Conservation (phyloP, 1,284 basidiomycete genomes). For the Naganishia sp. region DNA sequence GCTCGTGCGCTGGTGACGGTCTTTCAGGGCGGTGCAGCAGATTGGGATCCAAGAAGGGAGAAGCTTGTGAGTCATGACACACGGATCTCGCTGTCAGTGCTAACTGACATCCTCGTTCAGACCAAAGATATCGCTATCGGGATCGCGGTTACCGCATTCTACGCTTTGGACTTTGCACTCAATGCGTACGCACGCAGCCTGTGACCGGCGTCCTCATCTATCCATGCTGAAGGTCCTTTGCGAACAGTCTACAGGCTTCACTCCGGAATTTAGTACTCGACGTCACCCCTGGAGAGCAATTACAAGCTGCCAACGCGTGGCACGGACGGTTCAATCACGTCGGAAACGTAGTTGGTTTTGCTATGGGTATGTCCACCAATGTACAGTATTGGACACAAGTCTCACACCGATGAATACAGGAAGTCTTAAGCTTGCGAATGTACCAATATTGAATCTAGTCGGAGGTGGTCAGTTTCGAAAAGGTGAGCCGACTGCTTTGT, state of each 20-base stretch:
- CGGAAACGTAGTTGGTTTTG: conserved; percentile 91
- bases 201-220: not conserved
- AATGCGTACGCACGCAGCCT: conserved; percentile 59
- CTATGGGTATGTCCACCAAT: conserved; percentile 64
- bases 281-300: conserved; percentile 78
- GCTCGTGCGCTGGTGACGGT: conserved; percentile 76
- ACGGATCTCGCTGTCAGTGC: not conserved
- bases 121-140: conserved; percentile 64
- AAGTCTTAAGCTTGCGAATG: conserved; percentile 80
- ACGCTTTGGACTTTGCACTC: conserved; percentile 89
- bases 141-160: conserved; percentile 88
- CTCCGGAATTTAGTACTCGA: conserved; percentile 89
- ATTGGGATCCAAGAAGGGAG: conserved; percentile 81
- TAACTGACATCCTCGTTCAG: conserved; percentile 31
- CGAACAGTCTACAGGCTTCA: conserved; percentile 77
- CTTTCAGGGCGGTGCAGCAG: conserved; percentile 72
- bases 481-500: conserved; percentile 37
- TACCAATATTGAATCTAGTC: conserved; percentile 74
- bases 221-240: not conserved
- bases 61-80: conserved; percentile 58
- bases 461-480: conserved; percentile 95
- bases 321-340: conserved; percentile 92
- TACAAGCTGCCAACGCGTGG: conserved; percentile 95
- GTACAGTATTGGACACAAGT: too few relatives aligned
- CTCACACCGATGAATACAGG: conserved; percentile 25